phyloP scores from a whole-genome alignment of 371 early-diverging fungal genomes.

The Circinella minor region DNA sequence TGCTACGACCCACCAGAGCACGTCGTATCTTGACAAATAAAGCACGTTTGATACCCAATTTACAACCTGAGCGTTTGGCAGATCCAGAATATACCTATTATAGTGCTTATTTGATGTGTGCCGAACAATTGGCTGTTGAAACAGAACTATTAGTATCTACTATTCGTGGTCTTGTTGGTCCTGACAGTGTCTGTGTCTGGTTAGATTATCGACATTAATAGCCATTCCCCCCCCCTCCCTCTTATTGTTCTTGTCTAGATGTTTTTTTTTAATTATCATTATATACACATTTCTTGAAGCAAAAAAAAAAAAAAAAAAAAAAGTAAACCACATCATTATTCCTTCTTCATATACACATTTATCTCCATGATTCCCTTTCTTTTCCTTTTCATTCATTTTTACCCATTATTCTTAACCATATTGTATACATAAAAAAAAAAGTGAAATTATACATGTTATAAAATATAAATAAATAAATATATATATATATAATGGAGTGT shows the following conservation, averaged over 20 bases:
- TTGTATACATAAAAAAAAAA: not conserved
- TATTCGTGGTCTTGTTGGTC: slow-evolving; percentile 49
- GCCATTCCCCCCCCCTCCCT: not conserved
- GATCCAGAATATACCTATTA: slow-evolving; percentile 51
- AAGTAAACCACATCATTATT: not conserved
- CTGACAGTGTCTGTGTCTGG: slow-evolving; percentile 48
- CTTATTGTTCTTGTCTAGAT: not conserved
- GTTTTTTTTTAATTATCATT: too few species aligned
- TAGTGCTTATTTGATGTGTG: slow-evolving; percentile 50
- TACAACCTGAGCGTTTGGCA: slow-evolving; percentile 27
- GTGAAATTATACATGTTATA: not conserved
- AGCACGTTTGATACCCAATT: slow-evolving; percentile 31
- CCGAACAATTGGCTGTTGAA: slow-evolving; percentile 52
- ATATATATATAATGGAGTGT: not conserved
- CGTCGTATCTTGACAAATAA: slow-evolving; percentile 43
- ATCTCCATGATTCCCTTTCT: not conserved
- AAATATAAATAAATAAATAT: not conserved
- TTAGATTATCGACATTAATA: slow-evolving; percentile 45
- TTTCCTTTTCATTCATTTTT: too few species aligned
- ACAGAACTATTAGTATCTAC: slow-evolving; percentile 40
- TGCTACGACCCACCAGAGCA: slow-evolving; percentile 46
- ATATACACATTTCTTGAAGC: too few species aligned
- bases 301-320: too few species aligned
- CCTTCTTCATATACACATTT: not conserved
- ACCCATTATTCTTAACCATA: too few species aligned